Evolutionary conservation across 805 yeast species (phyloP), one percentile per base, ranked within the genome.

Genomic region (Yamadazyma kitorensis): DNA sequence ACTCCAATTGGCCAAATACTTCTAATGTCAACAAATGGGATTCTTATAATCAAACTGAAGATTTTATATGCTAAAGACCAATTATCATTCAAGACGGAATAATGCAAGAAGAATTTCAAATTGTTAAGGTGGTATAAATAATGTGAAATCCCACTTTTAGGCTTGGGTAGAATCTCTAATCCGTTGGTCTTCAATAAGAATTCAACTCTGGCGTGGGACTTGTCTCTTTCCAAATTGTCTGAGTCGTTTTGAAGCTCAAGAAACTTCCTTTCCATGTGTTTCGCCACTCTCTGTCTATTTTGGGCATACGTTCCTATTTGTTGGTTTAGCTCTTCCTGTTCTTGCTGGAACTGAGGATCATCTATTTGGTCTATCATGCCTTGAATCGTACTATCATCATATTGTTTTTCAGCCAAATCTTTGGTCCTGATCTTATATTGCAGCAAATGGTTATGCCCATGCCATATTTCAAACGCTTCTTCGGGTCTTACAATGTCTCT

Each of bases 1-100:
- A 77, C 53, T 0, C 84, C 88, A 1, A 80, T 23, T 0, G 82
- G 74, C 89, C 89, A 83, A 8, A 81, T 49, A 3, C 71, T 56
- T 34, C 78, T 59, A 5, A 80, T 51, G 49, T 82, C 86, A 8
- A 75, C 64, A 1, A 53, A 52, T 1, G 72, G 72, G 1, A 73
- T 45, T 33, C 82, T 52, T 3, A 78, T 50, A 15, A 83, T 50
- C 2, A 76, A 34, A 7, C 75, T 52, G 43, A 78, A 77, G 6
- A 76, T 56, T 34, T 66, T 66, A 45, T 75, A 78, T 0, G 85
- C 83, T 11, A 62, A 28, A 5, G 51, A 45, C 87, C 87, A 83
- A 6, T 78, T 68, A 19, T 60, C 49, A 23, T 67, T 55, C 26
- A 73, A 47, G 3, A 82, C 50, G 36, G 66, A 65, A 8, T 73